These are phyloP conservation scores for Dryas alaskensis DNA, from an alignment of 306 rosid species.

Conservation along the genomic window DNA sequence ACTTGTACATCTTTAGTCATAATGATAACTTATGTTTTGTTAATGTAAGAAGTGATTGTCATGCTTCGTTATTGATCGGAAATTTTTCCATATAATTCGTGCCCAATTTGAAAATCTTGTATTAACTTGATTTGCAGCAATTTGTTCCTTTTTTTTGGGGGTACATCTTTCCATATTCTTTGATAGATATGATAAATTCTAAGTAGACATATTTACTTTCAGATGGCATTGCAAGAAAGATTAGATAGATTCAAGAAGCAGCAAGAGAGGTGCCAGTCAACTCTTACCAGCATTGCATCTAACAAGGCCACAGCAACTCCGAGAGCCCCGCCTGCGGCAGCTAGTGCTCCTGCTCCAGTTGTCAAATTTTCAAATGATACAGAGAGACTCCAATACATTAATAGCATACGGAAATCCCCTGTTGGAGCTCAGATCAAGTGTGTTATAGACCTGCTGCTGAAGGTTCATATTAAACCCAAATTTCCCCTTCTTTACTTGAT, in stretches of 20 bases:
- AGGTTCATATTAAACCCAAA: constrained; percentile 41
- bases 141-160: background rate
- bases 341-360: constrained; percentile 50
- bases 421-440: constrained; percentile 97
- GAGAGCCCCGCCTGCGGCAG: constrained; percentile 31
- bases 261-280: constrained; percentile 65
- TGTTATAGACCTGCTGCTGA: constrained; percentile 69
- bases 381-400: constrained; percentile 86
- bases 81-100: too few species aligned
- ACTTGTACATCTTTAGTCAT: too few species aligned
- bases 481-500: constrained; percentile 9
- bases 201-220: constrained; percentile 3
- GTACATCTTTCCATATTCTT: background rate
- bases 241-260: constrained; percentile 70
- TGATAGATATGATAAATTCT: background rate
- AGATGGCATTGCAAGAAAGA: constrained; percentile 65
- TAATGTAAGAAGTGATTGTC: too few species aligned
- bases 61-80: too few species aligned
- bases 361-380: constrained; percentile 88
- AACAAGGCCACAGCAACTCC: constrained; percentile 29
- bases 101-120: background rate
- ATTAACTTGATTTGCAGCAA: background rate
- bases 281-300: constrained; percentile 64
- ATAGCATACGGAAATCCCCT: constrained; percentile 66
- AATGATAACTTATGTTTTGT: too few species aligned